Conservation (phyloP, 192 early-diverging fungal species). For the Coemansia furcata region DNA sequence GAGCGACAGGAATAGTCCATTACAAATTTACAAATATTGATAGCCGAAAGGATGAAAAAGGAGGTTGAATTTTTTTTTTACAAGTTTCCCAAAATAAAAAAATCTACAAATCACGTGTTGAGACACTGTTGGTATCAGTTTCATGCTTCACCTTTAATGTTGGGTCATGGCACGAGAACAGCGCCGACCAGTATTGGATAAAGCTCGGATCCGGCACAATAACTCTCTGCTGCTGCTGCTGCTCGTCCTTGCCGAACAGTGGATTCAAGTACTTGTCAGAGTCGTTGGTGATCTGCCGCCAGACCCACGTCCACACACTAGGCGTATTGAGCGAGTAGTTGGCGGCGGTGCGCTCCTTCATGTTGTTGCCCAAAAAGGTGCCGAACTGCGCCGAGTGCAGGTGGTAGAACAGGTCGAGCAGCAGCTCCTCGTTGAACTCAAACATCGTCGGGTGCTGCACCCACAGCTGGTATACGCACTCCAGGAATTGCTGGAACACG, state of each 20-base stretch:
- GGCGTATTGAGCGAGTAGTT: conserved; percentile 46
- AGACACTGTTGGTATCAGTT: neutral
- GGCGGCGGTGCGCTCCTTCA: conserved; percentile 67
- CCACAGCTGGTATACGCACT: conserved; percentile 93
- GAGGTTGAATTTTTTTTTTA: neutral
- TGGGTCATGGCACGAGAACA: conserved; percentile 43
- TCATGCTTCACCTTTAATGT: neutral
- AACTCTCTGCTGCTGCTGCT: neutral
- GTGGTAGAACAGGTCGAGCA: conserved; percentile 81
- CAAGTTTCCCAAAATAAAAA: neutral
- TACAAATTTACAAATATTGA: neutral
- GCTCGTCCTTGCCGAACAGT: conserved; percentile 11
- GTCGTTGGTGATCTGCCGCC: neutral
- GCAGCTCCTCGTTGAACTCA: conserved; percentile 84
- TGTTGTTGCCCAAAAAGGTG: conserved; percentile 89
- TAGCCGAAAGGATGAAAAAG: neutral
- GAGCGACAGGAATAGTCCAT: conserved; percentile 1
- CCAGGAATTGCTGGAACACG: conserved; percentile 96
- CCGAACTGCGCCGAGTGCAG: conserved; percentile 92
- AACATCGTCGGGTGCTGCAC: conserved; percentile 85
- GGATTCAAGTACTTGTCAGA: conserved; percentile 9
- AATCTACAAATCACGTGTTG: neutral
- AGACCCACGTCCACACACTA: conserved; percentile 83
- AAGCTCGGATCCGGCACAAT: conserved; percentile 34
- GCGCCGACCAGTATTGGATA: conserved; percentile 48